Conservation (phyloP, 2,329 filamentous ascomycete genomes). For the Ceratocystis lukuohia region DNA sequence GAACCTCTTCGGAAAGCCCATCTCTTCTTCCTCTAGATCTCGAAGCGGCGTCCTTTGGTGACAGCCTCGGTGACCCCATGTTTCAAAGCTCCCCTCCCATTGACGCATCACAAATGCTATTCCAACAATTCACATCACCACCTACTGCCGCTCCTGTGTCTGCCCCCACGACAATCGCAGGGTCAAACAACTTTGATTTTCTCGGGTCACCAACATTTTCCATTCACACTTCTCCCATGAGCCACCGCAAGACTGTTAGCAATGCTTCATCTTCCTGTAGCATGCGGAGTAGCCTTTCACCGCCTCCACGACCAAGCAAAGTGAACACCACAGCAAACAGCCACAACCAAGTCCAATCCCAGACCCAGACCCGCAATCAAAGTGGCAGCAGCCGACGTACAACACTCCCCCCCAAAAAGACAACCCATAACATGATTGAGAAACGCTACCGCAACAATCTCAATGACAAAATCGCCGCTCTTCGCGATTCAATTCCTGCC, state of each 20-base stretch:
- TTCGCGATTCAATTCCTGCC: constrained; percentile 53
- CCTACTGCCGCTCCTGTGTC: background rate
- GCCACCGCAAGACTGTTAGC: constrained; percentile 16
- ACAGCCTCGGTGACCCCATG: constrained; percentile 7
- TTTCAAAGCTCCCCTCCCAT: constrained; percentile 15
- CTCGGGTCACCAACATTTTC: constrained; percentile 17
- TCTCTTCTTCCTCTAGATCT: constrained; percentile 14
- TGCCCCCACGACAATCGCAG: background rate
- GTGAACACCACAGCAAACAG: background rate
- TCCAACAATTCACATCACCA: constrained; percentile 9
- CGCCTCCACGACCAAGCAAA: background rate
- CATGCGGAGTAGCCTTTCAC: constrained; percentile 13
- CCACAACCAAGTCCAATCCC: background rate
- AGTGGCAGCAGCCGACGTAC: constrained; percentile 1
- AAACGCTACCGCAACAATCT: constrained; percentile 73
- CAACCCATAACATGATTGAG: constrained; percentile 75
- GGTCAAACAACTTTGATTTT: constrained; percentile 10
- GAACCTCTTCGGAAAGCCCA: constrained; percentile 13
- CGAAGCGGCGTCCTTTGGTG: constrained; percentile 6
- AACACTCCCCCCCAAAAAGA: constrained; percentile 45
- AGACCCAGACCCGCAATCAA: background rate
- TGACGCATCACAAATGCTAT: constrained; percentile 12
- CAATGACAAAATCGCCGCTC: constrained; percentile 67
- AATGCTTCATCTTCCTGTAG: constrained; percentile 1
- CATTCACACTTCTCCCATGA: background rate